Evolutionary conservation across 176 grass and related monocot genomes (phyloP), one percentile per base, ranked within the genome.

Genomic region (Microstegium vimineum): DNA sequence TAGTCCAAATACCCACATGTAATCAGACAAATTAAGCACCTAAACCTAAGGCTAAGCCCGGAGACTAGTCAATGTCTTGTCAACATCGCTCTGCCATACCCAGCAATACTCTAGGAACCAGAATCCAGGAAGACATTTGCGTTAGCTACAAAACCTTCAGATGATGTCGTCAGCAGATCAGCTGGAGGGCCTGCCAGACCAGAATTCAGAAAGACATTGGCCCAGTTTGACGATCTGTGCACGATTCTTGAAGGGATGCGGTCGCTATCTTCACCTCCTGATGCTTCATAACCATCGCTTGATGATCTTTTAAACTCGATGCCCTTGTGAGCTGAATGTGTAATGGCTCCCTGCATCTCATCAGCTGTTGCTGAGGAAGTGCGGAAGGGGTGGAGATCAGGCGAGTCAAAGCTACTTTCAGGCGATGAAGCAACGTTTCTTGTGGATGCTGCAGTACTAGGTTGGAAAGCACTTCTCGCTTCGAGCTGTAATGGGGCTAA

Each of bases 221-320:
- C 65, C 95, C 95, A 98, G 38, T 94, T 94, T 12, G 92, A 76
- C 0, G 95, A 94, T 59, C 95, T 86, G 71, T 98, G 95, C 42
- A 98, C 92, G 34, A 94, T 98, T 59, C 95, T 92, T 0, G 95
- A 98, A 0, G 95, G 95, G 54, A 98, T 94, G 17, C 92, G 85
- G 56, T 98, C 92, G 8, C 92, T 94, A 73, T 98, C 95, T 73
- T 98, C 95, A 4, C 95, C 95, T 64, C 95, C 95, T 8, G 95
- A 98, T 41, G 95, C 95, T 79, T 98, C 95, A 51, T 94, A 94
- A 0, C 95, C 95, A 2, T 98, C 95, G 3, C 95, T 98, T 5
- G 92, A 86, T 0, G 95, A 98, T 54, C 95, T 92, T 35, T 82
- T 89, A 16, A 92, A 87, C 69, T 91, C 71, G 11, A 93, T 90